These are phyloP conservation scores for Rhynchospora tenuis DNA, from an alignment of 176 grass and related monocot species.

Conservation along the genomic window DNA sequence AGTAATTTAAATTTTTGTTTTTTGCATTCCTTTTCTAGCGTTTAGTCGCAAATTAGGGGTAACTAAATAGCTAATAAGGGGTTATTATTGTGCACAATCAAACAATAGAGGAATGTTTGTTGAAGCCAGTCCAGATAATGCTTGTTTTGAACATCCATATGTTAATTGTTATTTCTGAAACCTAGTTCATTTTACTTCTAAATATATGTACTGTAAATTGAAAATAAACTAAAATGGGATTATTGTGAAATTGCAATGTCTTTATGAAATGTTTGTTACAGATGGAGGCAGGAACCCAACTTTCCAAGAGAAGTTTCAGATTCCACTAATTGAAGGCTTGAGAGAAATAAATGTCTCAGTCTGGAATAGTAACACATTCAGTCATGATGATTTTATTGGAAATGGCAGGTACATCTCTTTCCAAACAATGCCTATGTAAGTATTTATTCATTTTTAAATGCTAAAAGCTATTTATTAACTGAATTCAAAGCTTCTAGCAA, in stretches of 20 bases:
- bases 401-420: conserved; percentile 45
- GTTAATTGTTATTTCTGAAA: not conserved
- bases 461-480: not conserved
- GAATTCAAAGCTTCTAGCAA: not conserved
- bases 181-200: not conserved
- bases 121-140: not conserved
- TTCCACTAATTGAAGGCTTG: conserved; percentile 76
- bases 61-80: not conserved
- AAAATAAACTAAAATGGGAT: not conserved
- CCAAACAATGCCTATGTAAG: not conserved
- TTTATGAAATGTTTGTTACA: conserved; percentile 24
- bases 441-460: not conserved
- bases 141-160: not conserved
- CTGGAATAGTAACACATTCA: conserved; percentile 87
- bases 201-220: not conserved
- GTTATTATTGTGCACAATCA: not conserved
- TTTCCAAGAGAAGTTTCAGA: conserved; percentile 79
- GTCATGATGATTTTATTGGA: conserved; percentile 63
- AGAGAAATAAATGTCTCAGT: conserved; percentile 50
- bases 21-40: not conserved
- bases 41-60: not conserved
- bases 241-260: not conserved
- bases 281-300: conserved; percentile 76
- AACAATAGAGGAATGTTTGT: not conserved
- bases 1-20: not conserved